These are phyloP conservation scores for Phellopilus nigrolimitatus DNA, from an alignment of 1,284 basidiomycete genomes.

Conservation along the genomic window DNA sequence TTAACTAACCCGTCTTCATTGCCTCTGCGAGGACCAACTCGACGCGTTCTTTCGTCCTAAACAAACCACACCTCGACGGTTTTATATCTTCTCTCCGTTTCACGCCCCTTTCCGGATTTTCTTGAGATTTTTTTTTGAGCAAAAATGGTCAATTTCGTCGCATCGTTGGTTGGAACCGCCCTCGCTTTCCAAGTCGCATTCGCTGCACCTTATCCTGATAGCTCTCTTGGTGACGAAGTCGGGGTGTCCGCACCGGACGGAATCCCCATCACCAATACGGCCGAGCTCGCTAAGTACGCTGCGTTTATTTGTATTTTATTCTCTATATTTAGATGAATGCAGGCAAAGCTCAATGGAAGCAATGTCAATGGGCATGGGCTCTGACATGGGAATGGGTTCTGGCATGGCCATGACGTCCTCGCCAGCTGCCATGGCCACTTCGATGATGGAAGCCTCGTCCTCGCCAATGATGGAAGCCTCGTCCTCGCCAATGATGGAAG, in stretches of 20 bases:
- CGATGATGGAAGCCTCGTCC: conserved; percentile 15
- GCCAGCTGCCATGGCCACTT: conserved; percentile 11
- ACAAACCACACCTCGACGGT: conserved; percentile 48
- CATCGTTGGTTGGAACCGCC: conserved; percentile 45
- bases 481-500: conserved; percentile 10
- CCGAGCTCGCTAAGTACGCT: conserved; percentile 21
- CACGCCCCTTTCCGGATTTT: conserved; percentile 32
- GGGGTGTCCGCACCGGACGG: conserved; percentile 44
- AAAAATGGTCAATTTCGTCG: conserved; percentile 22
- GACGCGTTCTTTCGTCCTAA: conserved; percentile 34
- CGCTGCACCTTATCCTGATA: conserved; percentile 45
- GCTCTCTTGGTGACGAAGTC: conserved; percentile 38
- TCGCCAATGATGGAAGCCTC: conserved; percentile 18
- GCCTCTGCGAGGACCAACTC: conserved; percentile 46
- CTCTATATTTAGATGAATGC: background rate
- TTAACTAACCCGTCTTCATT: conserved; percentile 31
- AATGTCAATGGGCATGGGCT: background rate
- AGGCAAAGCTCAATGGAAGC: background rate
- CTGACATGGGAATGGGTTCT: background rate
- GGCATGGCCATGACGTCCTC: background rate
- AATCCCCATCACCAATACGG: conserved; percentile 23
- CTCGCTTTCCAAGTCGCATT: conserved; percentile 47
- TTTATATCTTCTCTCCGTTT: conserved; percentile 33
- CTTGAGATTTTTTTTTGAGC: conserved; percentile 27
- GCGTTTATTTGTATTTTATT: background rate